Percentiles rank a stretch among this genome's conserved stretches.
Conservation (phyloP, 164 flowering plant species). For the Paratinospora sagittata region DNA sequence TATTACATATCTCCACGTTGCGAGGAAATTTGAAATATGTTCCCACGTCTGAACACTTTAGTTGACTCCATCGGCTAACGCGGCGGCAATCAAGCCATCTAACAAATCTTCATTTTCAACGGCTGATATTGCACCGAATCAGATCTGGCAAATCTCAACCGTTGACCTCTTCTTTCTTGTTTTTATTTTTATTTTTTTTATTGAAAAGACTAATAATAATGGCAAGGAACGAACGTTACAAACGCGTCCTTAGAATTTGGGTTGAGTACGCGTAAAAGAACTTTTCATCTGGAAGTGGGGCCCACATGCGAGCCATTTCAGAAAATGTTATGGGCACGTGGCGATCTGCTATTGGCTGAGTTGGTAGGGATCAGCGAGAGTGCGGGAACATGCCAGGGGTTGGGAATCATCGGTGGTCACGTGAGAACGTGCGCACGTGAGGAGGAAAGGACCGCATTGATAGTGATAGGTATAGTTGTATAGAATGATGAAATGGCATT, state of each 20-base stretch:
- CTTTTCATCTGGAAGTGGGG: neutral
- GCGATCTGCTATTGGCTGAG: neutral
- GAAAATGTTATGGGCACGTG: neutral
- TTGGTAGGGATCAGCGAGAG: neutral
- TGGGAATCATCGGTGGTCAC: neutral
- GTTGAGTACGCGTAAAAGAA: neutral
- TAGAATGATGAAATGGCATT: no score
- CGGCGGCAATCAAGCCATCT: neutral
- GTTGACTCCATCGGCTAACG: neutral
- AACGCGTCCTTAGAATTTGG: neutral
- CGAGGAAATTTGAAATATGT: neutral
- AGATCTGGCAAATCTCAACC: neutral
- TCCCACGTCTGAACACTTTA: constrained; percentile 1
- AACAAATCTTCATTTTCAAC: neutral
- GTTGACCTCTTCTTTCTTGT: neutral
- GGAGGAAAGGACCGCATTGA: neutral
- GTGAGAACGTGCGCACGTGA: no score
- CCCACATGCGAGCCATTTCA: neutral
- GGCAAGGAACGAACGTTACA: neutral
- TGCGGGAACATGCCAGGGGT: neutral
- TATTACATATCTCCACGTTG: neutral
- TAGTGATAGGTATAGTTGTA: no score
- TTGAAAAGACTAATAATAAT: neutral
- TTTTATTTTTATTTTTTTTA: no score
- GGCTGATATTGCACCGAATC: constrained; percentile 1